phyloP scores from a whole-genome alignment of 2,329 filamentous ascomycete genomes.

The Dothideomycetes sp. region DNA sequence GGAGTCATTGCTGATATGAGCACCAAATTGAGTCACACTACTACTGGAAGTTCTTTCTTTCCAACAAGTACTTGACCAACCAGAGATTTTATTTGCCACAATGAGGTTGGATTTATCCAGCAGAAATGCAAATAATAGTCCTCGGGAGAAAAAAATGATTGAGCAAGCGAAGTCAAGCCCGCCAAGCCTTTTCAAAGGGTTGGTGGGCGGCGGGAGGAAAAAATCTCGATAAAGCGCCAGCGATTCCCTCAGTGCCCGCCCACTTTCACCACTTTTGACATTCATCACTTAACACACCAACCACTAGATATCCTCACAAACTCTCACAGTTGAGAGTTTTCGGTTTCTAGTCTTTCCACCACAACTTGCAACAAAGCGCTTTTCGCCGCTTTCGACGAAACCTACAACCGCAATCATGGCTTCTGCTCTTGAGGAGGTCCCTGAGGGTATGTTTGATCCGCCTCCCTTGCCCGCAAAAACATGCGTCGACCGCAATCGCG shows the following conservation, averaged over 20 bases:
- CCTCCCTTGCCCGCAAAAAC: constrained; percentile 7
- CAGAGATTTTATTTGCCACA: too few relatives aligned
- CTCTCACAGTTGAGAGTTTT: constrained; percentile 37
- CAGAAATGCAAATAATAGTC: too few relatives aligned
- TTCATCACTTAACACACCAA: constrained; percentile 22
- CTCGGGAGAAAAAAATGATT: too few relatives aligned
- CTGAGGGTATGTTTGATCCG: constrained; percentile 63
- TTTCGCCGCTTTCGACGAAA: constrained; percentile 33
- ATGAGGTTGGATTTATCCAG: too few relatives aligned
- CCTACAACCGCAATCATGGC: constrained; percentile 82
- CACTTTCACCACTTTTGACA: constrained; percentile 15
- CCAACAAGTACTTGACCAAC: too few relatives aligned
- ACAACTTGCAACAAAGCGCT: constrained; percentile 28
- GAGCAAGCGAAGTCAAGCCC: too few relatives aligned
- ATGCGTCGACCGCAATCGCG: background rate
- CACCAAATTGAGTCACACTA: too few relatives aligned
- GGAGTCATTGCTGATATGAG: constrained; percentile 19
- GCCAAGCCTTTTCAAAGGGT: too few relatives aligned
- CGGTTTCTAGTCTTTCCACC: constrained; percentile 39
- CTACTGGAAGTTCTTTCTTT: too few relatives aligned
- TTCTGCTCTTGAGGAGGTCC: constrained; percentile 95
- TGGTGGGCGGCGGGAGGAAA: too few relatives aligned
- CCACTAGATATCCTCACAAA: constrained; percentile 34
- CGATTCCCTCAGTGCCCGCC: too few relatives aligned
- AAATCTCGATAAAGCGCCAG: too few relatives aligned